These are phyloP conservation scores for Trichoderma oligosporum DNA, from an alignment of 2,329 filamentous ascomycete genomes.

Conservation along the genomic window DNA sequence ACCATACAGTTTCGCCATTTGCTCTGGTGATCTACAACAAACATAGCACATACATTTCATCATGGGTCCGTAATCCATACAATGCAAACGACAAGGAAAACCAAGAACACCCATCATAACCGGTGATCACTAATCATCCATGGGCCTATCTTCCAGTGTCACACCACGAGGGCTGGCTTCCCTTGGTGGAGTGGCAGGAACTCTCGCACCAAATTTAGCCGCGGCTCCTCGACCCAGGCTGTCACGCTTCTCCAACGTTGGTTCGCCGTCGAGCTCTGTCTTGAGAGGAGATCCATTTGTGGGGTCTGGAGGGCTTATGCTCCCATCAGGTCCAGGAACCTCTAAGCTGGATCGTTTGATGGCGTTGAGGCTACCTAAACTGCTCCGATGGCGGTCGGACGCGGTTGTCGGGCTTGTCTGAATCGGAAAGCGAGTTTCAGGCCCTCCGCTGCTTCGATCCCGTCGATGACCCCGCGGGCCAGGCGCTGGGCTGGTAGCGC, in stretches of 20 bases:
- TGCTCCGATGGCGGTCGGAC: conserved; percentile 49
- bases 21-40: conserved; percentile 14
- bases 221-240: conserved; percentile 53
- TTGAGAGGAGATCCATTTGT: conserved; percentile 41
- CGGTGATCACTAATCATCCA: conserved; percentile 43
- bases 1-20: not conserved
- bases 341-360: conserved; percentile 70
- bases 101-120: not conserved
- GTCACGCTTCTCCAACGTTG: conserved; percentile 55
- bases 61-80: conserved; percentile 21
- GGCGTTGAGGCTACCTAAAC: conserved; percentile 47
- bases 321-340: conserved; percentile 61
- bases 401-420: conserved; percentile 60
- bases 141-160: conserved; percentile 50
- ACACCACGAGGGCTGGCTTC: conserved; percentile 41
- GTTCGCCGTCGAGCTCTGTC: conserved; percentile 21
- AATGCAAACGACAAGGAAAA: conserved; percentile 15
- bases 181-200: conserved; percentile 31
- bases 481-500: conserved; percentile 70
- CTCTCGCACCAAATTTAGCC: conserved; percentile 45
- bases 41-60: conserved; percentile 15
- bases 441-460: conserved; percentile 71
- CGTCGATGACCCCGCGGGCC: conserved; percentile 64
- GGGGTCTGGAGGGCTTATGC: conserved; percentile 38
- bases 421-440: conserved; percentile 81